Evolutionary conservation across 257 asterid genomes (phyloP).

Genomic region (Linaria vulgaris): DNA sequence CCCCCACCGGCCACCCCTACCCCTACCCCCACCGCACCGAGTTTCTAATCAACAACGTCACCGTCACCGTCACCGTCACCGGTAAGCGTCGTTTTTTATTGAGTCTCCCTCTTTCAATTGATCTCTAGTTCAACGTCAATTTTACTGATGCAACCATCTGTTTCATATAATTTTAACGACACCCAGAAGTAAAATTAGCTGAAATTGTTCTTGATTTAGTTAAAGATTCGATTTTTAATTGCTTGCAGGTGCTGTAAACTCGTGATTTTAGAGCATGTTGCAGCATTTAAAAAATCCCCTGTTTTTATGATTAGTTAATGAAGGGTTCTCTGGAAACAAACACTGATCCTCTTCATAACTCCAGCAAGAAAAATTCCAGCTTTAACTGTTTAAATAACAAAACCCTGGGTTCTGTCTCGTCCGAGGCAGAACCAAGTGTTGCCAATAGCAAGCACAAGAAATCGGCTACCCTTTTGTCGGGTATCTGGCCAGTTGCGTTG

Average conservation of each 20-base stretch:
- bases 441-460: constrained; percentile 36
- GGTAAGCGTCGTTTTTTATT: constrained; percentile 30
- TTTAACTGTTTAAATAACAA: constrained; percentile 14
- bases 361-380: constrained; percentile 20
- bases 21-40: not conserved
- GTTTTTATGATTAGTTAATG: constrained; percentile 40
- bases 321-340: constrained; percentile 41
- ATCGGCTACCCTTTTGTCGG: constrained; percentile 36
- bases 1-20: not conserved
- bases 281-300: constrained; percentile 18
- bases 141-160: constrained; percentile 1
- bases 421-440: constrained; percentile 49
- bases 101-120: not conserved
- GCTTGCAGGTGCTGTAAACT: constrained; percentile 28
- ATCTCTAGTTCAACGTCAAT: constrained; percentile 2
- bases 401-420: constrained; percentile 52
- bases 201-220: constrained; percentile 22
- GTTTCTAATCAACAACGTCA: not conserved
- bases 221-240: constrained; percentile 15
- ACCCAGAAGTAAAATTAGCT: not conserved
- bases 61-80: constrained; percentile 24
- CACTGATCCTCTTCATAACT: constrained; percentile 29
- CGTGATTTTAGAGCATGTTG: constrained; percentile 24
- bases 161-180: constrained; percentile 4
- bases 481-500: constrained; percentile 38